Conservation (phyloP, 371 early-diverging fungal species). For the Saksenaea oblongispora region DNA sequence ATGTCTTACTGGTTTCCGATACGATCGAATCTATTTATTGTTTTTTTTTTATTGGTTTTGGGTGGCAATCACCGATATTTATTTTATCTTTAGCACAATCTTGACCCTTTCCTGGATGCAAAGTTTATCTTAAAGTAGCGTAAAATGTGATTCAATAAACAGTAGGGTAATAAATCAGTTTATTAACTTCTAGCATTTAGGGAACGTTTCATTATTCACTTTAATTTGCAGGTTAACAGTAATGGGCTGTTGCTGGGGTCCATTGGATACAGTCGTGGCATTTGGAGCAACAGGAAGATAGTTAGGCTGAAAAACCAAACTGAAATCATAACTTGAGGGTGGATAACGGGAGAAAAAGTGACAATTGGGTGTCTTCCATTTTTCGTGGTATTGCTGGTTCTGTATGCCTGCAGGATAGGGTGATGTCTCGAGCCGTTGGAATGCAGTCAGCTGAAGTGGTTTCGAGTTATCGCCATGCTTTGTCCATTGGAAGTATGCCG, state of each 20-base stretch:
- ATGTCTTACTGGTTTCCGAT: too few relatives aligned
- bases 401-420: slow-evolving; percentile 22
- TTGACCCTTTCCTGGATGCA: too few relatives aligned
- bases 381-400: slow-evolving; percentile 16
- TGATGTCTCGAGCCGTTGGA: slow-evolving; percentile 2
- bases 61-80: too few relatives aligned
- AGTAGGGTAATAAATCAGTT: too few relatives aligned
- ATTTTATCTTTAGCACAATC: too few relatives aligned
- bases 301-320: slow-evolving; percentile 12
- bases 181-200: slow-evolving; percentile 17
- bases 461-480: slow-evolving; percentile 14
- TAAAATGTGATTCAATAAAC: too few relatives aligned
- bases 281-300: slow-evolving; percentile 4
- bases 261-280: slow-evolving; percentile 4
- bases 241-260: slow-evolving; percentile 12
- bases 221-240: slow-evolving; percentile 15
- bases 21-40: too few relatives aligned
- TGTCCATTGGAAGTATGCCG: slow-evolving; percentile 20
- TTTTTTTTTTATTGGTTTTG: too few relatives aligned
- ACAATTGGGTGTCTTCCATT: slow-evolving; percentile 26
- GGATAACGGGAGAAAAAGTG: slow-evolving; percentile 28
- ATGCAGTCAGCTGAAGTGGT: slow-evolving; percentile 12
- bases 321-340: slow-evolving; percentile 17
- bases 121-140: too few relatives aligned
- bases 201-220: slow-evolving; percentile 25